Evolutionary conservation across 768 basidiomycete species (phyloP).

Genomic region (Ramaria sp.): DNA sequence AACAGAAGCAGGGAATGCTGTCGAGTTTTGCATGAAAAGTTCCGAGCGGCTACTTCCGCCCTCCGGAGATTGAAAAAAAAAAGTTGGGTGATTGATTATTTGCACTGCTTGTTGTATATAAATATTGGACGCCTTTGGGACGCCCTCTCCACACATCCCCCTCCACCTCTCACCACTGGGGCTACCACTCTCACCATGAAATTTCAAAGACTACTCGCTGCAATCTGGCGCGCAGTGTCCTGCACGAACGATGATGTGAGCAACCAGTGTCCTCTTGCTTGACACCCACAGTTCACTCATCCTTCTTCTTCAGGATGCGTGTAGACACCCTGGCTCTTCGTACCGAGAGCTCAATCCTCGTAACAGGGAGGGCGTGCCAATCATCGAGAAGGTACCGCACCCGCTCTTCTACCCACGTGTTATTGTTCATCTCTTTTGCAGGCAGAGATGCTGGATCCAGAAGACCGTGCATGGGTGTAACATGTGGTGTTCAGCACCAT

Average conservation of each 20-base stretch:
- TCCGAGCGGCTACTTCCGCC: too few species aligned
- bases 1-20: too few species aligned
- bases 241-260: neutral
- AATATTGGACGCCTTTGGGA: neutral
- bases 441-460: conserved; percentile 10
- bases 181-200: neutral
- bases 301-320: neutral
- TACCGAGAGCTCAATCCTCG: conserved; percentile 6
- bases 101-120: too few species aligned
- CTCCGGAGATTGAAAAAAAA: too few species aligned
- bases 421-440: neutral
- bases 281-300: neutral
- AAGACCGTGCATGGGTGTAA: conserved; percentile 6
- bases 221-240: neutral
- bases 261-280: neutral
- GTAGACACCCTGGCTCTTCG: neutral
- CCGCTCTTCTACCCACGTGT: neutral
- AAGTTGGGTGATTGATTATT: too few species aligned
- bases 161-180: neutral
- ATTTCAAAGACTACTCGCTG: neutral
- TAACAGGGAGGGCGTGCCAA: conserved; percentile 5
- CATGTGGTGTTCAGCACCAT: neutral
- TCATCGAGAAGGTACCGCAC: conserved; percentile 4
- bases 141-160: neutral
- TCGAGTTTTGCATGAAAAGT: neutral